These are phyloP conservation scores for Blepharisma japonicum DNA, from an alignment of 73 alveolate species.

Conservation along the genomic window DNA sequence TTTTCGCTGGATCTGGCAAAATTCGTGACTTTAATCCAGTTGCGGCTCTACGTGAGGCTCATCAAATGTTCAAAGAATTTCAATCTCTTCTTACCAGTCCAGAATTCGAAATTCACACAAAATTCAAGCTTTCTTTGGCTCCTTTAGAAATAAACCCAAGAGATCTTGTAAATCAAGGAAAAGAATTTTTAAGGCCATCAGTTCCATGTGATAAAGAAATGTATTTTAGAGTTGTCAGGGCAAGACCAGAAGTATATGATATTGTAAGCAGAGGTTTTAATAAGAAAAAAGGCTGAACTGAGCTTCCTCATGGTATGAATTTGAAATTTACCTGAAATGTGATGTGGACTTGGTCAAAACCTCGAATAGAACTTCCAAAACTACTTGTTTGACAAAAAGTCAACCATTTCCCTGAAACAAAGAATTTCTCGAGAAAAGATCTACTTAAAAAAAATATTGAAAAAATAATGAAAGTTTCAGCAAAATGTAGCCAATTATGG, in stretches of 20 bases:
- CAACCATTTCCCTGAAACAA: constrained; percentile 89
- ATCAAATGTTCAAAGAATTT: constrained; percentile 49
- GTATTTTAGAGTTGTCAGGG: constrained; percentile 93
- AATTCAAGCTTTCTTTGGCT: constrained; percentile 41
- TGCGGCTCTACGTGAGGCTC: constrained; percentile 34
- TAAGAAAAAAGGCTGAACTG: constrained; percentile 89
- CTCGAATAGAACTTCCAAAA: constrained; percentile 83
- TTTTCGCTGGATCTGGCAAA: constrained; percentile 40
- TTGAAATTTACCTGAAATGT: constrained; percentile 94
- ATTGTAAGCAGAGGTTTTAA: constrained; percentile 90
- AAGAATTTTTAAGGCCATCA: constrained; percentile 36
- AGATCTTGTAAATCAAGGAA: constrained; percentile 34
- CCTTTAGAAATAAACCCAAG: constrained; percentile 36
- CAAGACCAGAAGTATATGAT: constrained; percentile 95
- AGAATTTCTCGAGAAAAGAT: constrained; percentile 90
- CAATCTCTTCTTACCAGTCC: constrained; percentile 44
- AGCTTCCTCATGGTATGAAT: constrained; percentile 96
- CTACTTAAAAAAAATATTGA: constrained; percentile 85
- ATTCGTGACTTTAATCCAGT: constrained; percentile 40
- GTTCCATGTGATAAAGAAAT: constrained; percentile 44
- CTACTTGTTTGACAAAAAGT: constrained; percentile 91
- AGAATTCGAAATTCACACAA: constrained; percentile 47
- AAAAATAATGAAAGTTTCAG: constrained; percentile 70
- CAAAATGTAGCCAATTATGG: constrained; percentile 70
- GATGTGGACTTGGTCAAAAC: constrained; percentile 97